Base-by-base conservation (phyloP, 495 filamentous ascomycete species). In the Oleoguttula mirabilis region DNA sequence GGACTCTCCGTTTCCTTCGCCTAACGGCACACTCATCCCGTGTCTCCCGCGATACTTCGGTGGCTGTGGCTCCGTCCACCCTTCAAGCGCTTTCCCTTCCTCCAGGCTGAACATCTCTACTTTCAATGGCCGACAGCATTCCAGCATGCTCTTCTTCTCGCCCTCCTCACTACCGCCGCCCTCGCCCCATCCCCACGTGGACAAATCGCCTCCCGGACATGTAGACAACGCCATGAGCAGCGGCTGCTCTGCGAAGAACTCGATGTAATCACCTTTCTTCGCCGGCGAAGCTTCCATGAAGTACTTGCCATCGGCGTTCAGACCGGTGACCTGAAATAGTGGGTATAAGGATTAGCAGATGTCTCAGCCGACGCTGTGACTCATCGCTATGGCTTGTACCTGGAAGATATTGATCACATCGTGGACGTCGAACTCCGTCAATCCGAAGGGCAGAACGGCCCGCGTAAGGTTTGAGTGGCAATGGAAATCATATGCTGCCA, bases 321-420 rank as follows among this genome's bases (percentile, higher is more conserved):
- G 55, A 0, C 80, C 81, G 0, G 82, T 87, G 19, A 84, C 80
- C 54, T 86, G 81, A n/a, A n/a, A n/a, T n/a, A n/a, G n/a, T n/a
- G n/a, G n/a, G n/a, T n/a, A n/a, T n/a, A n/a, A n/a, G n/a, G n/a
- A n/a, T n/a, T n/a, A n/a, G n/a, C n/a, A n/a, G n/a, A n/a, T n/a
- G n/a, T n/a, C n/a, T n/a, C n/a, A n/a, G n/a, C n/a, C n/a, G n/a
- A n/a, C n/a, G n/a, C n/a, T n/a, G n/a, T n/a, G n/a, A n/a, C n/a
- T n/a, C n/a, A n/a, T n/a, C n/a, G n/a, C n/a, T n/a, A n/a, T n/a
- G n/a, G n/a, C n/a, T n/a, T n/a, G n/a, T n/a, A n/a, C n/a, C n/a
- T n/a, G n/a, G 51, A 90, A 88, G 17, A 88, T 68, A 55, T 88
- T 87, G 39, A 88, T 60, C 1, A 88, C 81, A 60, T 88, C 81